Conservation (phyloP, 148 eudicot species). For the Beta vulgaris region DNA sequence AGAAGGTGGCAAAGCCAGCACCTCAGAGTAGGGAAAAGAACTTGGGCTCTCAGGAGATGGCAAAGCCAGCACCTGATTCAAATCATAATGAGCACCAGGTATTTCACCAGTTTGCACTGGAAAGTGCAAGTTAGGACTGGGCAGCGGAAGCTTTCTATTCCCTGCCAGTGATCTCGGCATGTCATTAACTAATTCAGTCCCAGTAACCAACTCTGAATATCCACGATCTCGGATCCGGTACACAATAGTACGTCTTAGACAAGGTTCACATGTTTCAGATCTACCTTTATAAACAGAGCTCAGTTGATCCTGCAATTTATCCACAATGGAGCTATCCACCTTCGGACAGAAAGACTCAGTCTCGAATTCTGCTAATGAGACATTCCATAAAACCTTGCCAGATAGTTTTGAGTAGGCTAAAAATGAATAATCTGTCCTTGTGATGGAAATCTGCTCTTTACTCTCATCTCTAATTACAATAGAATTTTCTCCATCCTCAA, state of each 20-base stretch:
- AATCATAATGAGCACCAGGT: constrained; percentile 22
- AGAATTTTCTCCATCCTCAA: constrained; percentile 36
- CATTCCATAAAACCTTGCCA: constrained; percentile 51
- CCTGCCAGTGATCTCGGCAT: constrained; percentile 37
- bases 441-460: constrained; percentile 42
- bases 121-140: constrained; percentile 26
- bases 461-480: constrained; percentile 28
- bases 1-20: constrained; percentile 26
- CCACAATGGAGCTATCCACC: constrained; percentile 30
- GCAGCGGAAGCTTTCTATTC: constrained; percentile 34
- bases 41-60: constrained; percentile 23
- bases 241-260: constrained; percentile 39
- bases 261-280: constrained; percentile 27
- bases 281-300: constrained; percentile 21
- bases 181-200: constrained; percentile 16
- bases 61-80: constrained; percentile 16
- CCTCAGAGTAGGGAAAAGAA: constrained; percentile 17
- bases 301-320: constrained; percentile 27
- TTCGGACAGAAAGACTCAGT: constrained; percentile 42
- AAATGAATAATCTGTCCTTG: constrained; percentile 58
- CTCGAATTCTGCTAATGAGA: constrained; percentile 56
- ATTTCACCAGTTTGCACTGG: constrained; percentile 16
- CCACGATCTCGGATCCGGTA: constrained; percentile 47
- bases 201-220: constrained; percentile 34
- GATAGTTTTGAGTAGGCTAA: constrained; percentile 38